Evolutionary conservation across 768 basidiomycete species (phyloP), one percentile per base, ranked within the genome.

Genomic region (Chiua virens): DNA sequence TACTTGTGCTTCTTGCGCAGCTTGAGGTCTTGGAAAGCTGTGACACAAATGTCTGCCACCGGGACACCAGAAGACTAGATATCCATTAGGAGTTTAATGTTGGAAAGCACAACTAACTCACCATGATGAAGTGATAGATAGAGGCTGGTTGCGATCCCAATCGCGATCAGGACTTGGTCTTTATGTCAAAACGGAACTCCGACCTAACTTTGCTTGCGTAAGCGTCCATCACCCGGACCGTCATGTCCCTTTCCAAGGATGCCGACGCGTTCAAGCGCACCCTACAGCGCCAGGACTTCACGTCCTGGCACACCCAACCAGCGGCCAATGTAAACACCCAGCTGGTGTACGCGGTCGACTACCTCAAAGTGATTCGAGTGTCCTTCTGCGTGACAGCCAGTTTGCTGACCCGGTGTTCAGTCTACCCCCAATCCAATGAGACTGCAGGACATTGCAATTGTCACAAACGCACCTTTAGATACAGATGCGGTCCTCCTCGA

Each of bases 321-420:
- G 85, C 86, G n/a, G 85, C 72, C 46, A 89, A 95, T 74, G 76
- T 89, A 52, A 91, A 91, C 60, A 95, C 92, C 0, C 91, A 93
- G 67, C 77, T 95, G 27, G 83, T 92, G 3, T 92, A 91, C 63
- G 87, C 87, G 7, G 84, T 95, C 22, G 83, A 84, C 56, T 79
- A 86, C 68, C 79, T 95, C 53, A 94, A 89, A 75, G 89, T 88
- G 61, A 64, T 52, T 58, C 42, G 23, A 32, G 23, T 17, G 20
- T 52, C 42, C 34, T 23, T 50, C 35, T 34, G 38, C 50, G 30
- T 56, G 50, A 39, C 53, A 47, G 45, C 37, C 11, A 46, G 50
- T 34, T 15, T 34, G 41, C 52, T 61, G 52, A 52, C 44, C 8
- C 23, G 10, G 11, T 23, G 14, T 53, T 18, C 58, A 86, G 83